A percentile compares a stretch with the other conserved stretches of the same genome.
Evolutionary conservation across 179 eudicot species (phyloP).

Genomic region (Silene coronaria): DNA sequence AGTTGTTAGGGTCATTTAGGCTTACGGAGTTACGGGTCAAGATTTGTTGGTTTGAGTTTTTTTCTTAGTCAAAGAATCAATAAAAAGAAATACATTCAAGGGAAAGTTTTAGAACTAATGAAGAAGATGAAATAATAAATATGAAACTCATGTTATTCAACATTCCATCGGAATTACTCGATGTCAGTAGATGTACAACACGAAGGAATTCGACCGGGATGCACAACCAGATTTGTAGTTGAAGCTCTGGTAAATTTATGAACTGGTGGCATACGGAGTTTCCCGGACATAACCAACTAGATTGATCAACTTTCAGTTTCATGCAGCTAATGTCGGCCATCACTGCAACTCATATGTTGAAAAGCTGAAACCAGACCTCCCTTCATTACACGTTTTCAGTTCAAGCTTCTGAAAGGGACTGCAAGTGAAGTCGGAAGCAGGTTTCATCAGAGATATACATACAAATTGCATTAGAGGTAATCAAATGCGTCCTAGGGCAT

Average conservation of each 20-base stretch:
- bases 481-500: too few species aligned
- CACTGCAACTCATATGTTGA: constrained; percentile 82
- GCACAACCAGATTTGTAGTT: not conserved
- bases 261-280: not conserved
- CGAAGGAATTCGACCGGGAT: not conserved
- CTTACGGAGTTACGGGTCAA: too few species aligned
- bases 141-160: not conserved
- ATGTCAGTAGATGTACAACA: not conserved
- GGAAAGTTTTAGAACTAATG: too few species aligned
- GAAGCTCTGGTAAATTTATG: not conserved
- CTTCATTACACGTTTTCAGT: constrained; percentile 70
- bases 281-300: not conserved
- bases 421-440: constrained; percentile 21
- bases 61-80: too few species aligned
- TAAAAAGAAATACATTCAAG: too few species aligned
- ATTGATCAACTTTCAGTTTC: constrained; percentile 1
- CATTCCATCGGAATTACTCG: not conserved
- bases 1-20: too few species aligned
- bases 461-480: not conserved
- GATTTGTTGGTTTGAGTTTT: too few species aligned
- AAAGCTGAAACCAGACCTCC: constrained; percentile 78
- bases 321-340: constrained; percentile 5
- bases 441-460: not conserved
- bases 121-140: too few species aligned
- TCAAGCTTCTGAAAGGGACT: constrained; percentile 97